Conservation (phyloP, 306 rosid genomes). For the Castanopsis chinensis region DNA sequence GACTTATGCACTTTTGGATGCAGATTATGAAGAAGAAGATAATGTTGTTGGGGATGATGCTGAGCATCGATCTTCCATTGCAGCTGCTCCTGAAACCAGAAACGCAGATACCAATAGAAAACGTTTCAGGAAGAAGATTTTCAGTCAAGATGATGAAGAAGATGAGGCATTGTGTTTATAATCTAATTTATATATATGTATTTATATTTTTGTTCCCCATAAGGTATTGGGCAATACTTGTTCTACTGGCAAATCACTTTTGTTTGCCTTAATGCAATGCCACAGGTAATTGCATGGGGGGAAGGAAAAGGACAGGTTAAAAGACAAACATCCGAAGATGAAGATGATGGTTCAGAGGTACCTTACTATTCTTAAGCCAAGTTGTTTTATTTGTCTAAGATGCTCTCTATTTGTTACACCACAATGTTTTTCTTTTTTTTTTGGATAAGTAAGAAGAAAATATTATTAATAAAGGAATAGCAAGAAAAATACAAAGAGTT, state of each 20-base stretch:
- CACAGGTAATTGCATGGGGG: constrained; percentile 54
- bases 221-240: constrained; percentile 21
- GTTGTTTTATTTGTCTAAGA: neutral
- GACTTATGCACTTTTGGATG: constrained; percentile 72
- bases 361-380: neutral
- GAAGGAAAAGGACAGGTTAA: constrained; percentile 58
- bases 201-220: constrained; percentile 15
- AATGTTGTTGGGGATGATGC: constrained; percentile 6
- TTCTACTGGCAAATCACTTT: constrained; percentile 27
- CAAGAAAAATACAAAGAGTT: too few species aligned
- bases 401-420: neutral
- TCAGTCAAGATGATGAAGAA: constrained; percentile 59
- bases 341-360: constrained; percentile 79
- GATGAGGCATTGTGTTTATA: constrained; percentile 59
- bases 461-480: too few species aligned
- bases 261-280: constrained; percentile 38
- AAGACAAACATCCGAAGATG: constrained; percentile 56
- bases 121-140: constrained; percentile 73
- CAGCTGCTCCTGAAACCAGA: constrained; percentile 34
- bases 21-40: constrained; percentile 47
- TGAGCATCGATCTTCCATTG: constrained; percentile 38
- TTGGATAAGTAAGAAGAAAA: too few species aligned
- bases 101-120: constrained; percentile 44
- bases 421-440: neutral
- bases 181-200: constrained; percentile 17